Evolutionary conservation across 805 yeast genomes (phyloP), one percentile per base, ranked within the genome.

Genomic region (Metschnikowia henanensis): DNA sequence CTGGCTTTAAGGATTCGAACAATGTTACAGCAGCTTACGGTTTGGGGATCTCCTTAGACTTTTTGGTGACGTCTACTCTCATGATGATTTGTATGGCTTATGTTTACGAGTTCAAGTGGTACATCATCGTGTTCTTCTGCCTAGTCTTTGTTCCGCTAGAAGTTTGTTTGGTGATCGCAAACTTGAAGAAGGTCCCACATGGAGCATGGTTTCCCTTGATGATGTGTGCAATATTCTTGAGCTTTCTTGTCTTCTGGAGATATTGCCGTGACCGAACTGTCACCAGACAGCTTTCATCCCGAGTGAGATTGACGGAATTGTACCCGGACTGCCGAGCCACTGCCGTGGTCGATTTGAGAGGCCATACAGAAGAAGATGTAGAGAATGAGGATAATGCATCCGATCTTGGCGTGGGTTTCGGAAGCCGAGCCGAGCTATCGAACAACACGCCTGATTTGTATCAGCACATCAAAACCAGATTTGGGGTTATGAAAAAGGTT

Each of bases 201-300:
- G 85, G 84, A 30, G 85, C 83, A 1, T 80, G 84, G 85, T 78
- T 79, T 53, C 79, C 84, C 1, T 58, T 80, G 25, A 61, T 72
- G 64, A 65, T 77, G 57, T 57, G 77, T 6, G 61, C 57, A 2
- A n/a, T 76, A 3, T 55, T 66, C 33, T 61, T 68, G 46, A 30
- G 45, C 0, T 71, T 73, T 43, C 64, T 79, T 30, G 34, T 60
- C 4, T 61, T 68, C 44, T 78, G 83, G 83, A 64, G 79, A 54
- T 76, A 76, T 73, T 64, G 63, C 35, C 61, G 80, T 38, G 57
- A 68, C 29, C 58, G 64, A 47, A 68, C 71, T 39, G 66, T 73
- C 21, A 60, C 65, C 33, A 56, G 66, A 29, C 78, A 76, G 39
- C 59, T 60, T 37, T 49, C 52, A 15, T 49, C 62, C 5, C 59